A percentile compares a stretch with the other conserved stretches of the same genome.
Conservation (phyloP, 495 filamentous ascomycete genomes). For the Lasiosphaeris hirsuta region DNA sequence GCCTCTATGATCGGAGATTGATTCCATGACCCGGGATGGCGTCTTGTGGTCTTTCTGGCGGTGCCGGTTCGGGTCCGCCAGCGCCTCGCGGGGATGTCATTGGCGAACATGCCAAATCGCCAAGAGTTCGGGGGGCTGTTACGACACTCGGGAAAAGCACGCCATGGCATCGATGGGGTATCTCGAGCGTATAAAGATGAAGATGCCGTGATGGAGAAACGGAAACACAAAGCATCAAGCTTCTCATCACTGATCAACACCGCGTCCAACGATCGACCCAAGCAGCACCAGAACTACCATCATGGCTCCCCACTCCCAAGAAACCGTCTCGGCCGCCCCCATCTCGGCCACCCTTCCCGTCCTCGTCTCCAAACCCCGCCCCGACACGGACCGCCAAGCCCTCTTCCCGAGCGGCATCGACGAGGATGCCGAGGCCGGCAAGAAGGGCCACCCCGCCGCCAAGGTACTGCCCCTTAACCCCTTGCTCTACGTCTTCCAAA, state of each 20-base stretch:
- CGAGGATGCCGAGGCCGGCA: constrained; percentile 42
- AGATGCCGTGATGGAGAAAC: too few species aligned
- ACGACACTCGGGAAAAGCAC: too few species aligned
- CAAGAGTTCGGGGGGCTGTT: too few species aligned
- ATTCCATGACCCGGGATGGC: too few species aligned
- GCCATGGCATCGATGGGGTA: too few species aligned
- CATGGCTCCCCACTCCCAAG: constrained; percentile 30
- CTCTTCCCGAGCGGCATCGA: constrained; percentile 51
- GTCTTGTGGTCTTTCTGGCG: too few species aligned
- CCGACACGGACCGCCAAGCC: constrained; percentile 60
- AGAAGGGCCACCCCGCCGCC: constrained; percentile 43
- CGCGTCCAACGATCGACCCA: neutral
- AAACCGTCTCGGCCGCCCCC: constrained; percentile 17
- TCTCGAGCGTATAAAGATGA: too few species aligned
- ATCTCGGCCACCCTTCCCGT: constrained; percentile 27
- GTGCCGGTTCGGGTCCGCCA: too few species aligned
- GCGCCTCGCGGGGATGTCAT: too few species aligned
- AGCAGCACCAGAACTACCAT: neutral
- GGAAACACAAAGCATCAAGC: neutral
- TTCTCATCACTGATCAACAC: too few species aligned
- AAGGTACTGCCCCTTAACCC: constrained; percentile 26
- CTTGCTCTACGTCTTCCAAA: constrained; percentile 16
- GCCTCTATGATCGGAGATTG: too few species aligned
- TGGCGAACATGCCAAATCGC: too few species aligned
- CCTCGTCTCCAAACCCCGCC: constrained; percentile 29